These are phyloP conservation scores for Linum lewisii DNA, from an alignment of 345 rosid genomes.

Conservation along the genomic window DNA sequence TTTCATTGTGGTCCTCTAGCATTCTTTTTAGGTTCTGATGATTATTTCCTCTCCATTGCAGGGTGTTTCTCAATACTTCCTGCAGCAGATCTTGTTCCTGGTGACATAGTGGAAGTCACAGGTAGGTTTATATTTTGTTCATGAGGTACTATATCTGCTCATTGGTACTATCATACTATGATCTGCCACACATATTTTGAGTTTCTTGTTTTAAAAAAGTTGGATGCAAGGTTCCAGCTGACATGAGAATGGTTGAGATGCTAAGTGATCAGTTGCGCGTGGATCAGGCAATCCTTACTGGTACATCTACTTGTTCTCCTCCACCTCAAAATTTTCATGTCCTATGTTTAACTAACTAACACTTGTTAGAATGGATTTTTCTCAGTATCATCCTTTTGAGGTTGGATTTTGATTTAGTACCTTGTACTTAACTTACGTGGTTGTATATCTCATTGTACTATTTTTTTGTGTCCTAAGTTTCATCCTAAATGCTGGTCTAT, in stretches of 20 bases:
- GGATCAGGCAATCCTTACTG: conserved; percentile 99
- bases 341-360: not conserved
- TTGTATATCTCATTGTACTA: not conserved
- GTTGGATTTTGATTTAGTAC: not conserved
- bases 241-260: conserved; percentile 94
- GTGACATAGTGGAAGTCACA: conserved; percentile 90
- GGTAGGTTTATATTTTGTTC: conserved; percentile 36
- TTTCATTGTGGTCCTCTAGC: too few species aligned
- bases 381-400: not conserved
- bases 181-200: not conserved
- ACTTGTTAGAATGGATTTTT: not conserved
- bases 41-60: conserved; percentile 21
- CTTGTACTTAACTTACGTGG: not conserved
- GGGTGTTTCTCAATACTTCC: conserved; percentile 97
- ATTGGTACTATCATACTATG: not conserved
- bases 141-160: conserved; percentile 3
- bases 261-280: conserved; percentile 75
- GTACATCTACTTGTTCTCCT: conserved; percentile 25
- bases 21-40: not conserved
- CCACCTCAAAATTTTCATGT: not conserved
- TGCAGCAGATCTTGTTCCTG: conserved; percentile 92
- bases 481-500: too few species aligned
- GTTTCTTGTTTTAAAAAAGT: conserved; percentile 36
- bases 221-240: conserved; percentile 99
- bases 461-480: not conserved